Base-by-base conservation (phyloP, 208 protist species). In the Trypanosoma cruzi region DNA sequence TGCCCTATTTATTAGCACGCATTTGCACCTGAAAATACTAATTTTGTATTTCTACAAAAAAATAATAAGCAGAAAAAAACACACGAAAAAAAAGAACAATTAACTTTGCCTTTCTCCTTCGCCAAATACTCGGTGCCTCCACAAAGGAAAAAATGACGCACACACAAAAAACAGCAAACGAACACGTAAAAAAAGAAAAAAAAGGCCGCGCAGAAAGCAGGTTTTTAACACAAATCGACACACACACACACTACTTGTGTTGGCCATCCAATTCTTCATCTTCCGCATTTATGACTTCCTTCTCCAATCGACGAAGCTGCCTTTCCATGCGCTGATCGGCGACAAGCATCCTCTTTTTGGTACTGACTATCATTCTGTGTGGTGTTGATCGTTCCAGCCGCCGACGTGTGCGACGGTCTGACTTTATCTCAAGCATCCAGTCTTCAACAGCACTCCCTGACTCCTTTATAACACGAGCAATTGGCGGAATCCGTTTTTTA, bases 361-460 rank as follows among this genome's bases (percentile, higher is more conserved):
- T 92, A 78, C 84, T 96, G n/a, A 96, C 80, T 61, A 96, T 86
- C 60, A 83, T 89, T 64, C 91, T 82, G n/a, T 89, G 78, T 55
- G 91, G 91, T 63, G 91, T 96, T 26, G 70, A 92, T 32, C 69
- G 77, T 67, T 82, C 76, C 18, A 96, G 82, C 13, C 77, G 83
- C 13, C 82, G 82, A 42, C 78, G 75, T 20, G 71, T 84, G 44
- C 56, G 77, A 32, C 83, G 80, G 66, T 88, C 75, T 48, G 88
- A 80, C 60, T 86, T 89, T 62, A 99, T 92, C 37, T 90, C 72
- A 55, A 98, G 80, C 90, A 99, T 98, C 94, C 96, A 99, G 22
- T 97, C 94, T 55, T 96, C 90, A 28, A 99, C 95, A 1, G 75
- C 70, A 64, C 82, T 96, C n/a, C 97, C 97, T 14, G 97, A 92